Evolutionary conservation across 2,329 filamentous ascomycete genomes (phyloP).

Genomic region (Alternaria arborescens): DNA sequence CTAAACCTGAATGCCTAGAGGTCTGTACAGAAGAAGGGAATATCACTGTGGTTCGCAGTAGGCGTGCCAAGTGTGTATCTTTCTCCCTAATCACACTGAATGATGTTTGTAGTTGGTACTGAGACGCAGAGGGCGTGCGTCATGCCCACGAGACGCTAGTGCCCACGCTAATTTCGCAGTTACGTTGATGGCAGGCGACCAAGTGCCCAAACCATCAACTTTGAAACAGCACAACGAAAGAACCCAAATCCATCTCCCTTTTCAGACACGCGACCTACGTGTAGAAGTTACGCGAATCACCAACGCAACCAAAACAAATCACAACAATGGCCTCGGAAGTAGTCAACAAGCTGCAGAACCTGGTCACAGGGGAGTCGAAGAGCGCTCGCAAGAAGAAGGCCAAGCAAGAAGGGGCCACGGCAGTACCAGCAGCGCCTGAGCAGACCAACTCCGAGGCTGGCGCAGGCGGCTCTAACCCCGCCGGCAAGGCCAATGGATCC

Average conservation of each 20-base stretch:
- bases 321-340: constrained; percentile 60
- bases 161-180: constrained; percentile 22
- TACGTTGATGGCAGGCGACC: constrained; percentile 23
- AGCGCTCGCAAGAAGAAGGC: constrained; percentile 63
- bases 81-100: background rate
- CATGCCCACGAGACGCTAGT: constrained; percentile 23
- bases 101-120: background rate
- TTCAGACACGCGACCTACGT: constrained; percentile 28
- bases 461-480: constrained; percentile 42
- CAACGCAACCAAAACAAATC: constrained; percentile 18
- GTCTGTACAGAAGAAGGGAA: background rate
- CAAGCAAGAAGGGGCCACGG: constrained; percentile 52
- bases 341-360: constrained; percentile 68
- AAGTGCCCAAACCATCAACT: constrained; percentile 19
- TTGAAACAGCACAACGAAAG: constrained; percentile 20
- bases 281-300: constrained; percentile 15
- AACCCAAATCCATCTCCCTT: constrained; percentile 8
- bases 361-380: constrained; percentile 66
- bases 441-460: constrained; percentile 43
- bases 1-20: background rate
- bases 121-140: constrained; percentile 6
- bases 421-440: constrained; percentile 55
- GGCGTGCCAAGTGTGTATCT: background rate
- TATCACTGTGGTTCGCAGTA: background rate
- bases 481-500: constrained; percentile 59